Conservation (phyloP, 2,329 filamentous ascomycete genomes). For the Monosporascus sp. region DNA sequence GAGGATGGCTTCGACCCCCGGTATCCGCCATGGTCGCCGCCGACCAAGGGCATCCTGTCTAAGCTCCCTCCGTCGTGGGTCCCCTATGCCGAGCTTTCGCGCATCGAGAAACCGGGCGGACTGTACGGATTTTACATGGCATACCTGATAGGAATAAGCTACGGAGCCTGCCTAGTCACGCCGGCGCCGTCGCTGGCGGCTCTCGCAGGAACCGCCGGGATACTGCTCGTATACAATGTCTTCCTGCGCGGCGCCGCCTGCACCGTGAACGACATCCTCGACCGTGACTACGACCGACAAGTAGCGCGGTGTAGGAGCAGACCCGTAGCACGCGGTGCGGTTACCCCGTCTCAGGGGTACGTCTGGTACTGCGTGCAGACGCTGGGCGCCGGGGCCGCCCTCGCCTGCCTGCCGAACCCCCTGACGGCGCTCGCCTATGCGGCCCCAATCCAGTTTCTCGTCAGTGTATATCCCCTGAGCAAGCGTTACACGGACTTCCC, state of each 20-base stretch:
- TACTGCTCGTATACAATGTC: conserved; percentile 21
- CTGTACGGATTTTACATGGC: conserved; percentile 18
- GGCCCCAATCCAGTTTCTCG: conserved; percentile 28
- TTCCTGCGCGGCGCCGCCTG: conserved; percentile 47
- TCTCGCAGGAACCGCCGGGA: conserved; percentile 4
- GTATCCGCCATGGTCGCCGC: conserved; percentile 9
- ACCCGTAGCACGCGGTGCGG: conserved; percentile 45
- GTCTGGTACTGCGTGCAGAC: conserved; percentile 40
- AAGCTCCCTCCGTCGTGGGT: conserved; percentile 11
- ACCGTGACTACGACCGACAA: conserved; percentile 47
- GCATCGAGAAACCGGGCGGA: conserved; percentile 16
- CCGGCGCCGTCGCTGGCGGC: neutral
- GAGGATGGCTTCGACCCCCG: too few species aligned
- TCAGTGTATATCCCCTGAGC: conserved; percentile 41
- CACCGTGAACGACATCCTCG: conserved; percentile 51
- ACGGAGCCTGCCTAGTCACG: conserved; percentile 9
- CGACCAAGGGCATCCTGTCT: conserved; percentile 10
- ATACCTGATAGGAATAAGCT: conserved; percentile 14
- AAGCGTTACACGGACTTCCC: conserved; percentile 49
- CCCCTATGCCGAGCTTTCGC: conserved; percentile 15
- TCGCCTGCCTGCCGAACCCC: conserved; percentile 37
- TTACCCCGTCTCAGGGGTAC: conserved; percentile 26
- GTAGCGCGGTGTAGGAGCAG: conserved; percentile 45
- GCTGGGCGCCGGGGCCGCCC: conserved; percentile 18
- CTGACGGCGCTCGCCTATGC: conserved; percentile 36